Base-by-base conservation (phyloP, 306 rosid genomes). In the Spatholobus suberectus region DNA sequence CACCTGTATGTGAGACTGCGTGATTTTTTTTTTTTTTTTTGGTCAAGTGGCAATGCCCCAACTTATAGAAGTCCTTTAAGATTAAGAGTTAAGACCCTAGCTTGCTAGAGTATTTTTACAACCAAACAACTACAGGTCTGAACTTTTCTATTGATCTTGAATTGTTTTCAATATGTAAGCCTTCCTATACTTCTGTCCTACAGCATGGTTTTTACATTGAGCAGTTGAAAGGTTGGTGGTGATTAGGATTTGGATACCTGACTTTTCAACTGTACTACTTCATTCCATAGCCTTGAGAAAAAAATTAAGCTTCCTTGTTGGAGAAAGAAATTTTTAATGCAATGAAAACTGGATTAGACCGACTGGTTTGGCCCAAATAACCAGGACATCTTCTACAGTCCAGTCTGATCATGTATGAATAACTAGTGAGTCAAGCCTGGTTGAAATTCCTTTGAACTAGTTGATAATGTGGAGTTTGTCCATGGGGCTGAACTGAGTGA, bases 1-100 rank as follows among this genome's bases (percentile, higher is more conserved):
- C 74, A 71, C 78, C 79, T 77, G 67, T 77, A 77, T 77, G 61
- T 76, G 52, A 71, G 47, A 77, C 75, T 69, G 86, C 46, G 58
- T 77, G 38, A 63, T 5, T 51, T 41, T 17, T 47, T 77, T 58
- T 77, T 83, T 37, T 23, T 47, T 77, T 58, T 77, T 83, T 37
- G 24, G 80, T 78, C 70, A 40, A 78, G 74, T 78, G 67, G 37
- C 63, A 70, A 61, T 59, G 57, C 61, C 82, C 82, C 76, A 23
- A 70, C 69, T 76, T 75, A 43, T 70, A 18, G 63, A 75, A 54
- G 76, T 67, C 73, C 61, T 71, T 51, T 24, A 68, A 62, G 70
- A 72, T 61, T 61, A 61, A 61, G 68, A 26, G 69, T 72, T 63
- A 78, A 51, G 51, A 20, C 65, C 79, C 61, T 77, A 61, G 23